Evolutionary conservation across 495 filamentous ascomycete species (phyloP).

Genomic region (Penicillium psychrofluorescens): DNA sequence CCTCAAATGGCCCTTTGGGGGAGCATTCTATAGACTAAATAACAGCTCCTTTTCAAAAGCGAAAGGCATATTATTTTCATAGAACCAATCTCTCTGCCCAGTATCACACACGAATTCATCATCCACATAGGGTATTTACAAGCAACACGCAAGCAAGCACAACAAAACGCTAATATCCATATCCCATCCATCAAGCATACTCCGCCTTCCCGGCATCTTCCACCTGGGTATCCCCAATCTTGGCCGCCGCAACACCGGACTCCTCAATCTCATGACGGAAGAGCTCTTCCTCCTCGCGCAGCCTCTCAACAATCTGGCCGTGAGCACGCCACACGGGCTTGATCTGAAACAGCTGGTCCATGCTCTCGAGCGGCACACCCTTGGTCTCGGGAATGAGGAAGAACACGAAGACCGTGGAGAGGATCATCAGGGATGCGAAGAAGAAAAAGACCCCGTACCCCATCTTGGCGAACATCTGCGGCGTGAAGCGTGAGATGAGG

Average conservation of each 20-base stretch:
- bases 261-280: conserved; percentile 31
- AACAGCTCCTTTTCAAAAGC: too few relatives aligned
- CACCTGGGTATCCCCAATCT: conserved; percentile 5
- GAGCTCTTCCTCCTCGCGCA: conserved; percentile 28
- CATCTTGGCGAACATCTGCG: conserved; percentile 66
- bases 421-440: conserved; percentile 63
- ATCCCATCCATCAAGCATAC: background rate
- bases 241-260: background rate
- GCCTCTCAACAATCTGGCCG: conserved; percentile 15
- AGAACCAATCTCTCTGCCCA: too few relatives aligned
- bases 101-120: too few relatives aligned
- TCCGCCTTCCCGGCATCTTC: conserved; percentile 8
- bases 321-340: conserved; percentile 50
- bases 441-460: conserved; percentile 70
- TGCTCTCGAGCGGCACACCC: conserved; percentile 43
- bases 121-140: too few relatives aligned
- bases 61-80: too few relatives aligned
- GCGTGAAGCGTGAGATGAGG: conserved; percentile 62
- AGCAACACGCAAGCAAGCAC: too few relatives aligned
- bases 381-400: conserved; percentile 63
- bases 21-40: too few relatives aligned
- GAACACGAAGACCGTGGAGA: conserved; percentile 58
- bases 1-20: too few relatives aligned
- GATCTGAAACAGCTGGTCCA: conserved; percentile 49
- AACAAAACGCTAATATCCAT: background rate